Evolutionary conservation across 2,329 filamentous ascomycete species (phyloP), one percentile per base, ranked within the genome.

Genomic region (Nemania bipapillata): DNA sequence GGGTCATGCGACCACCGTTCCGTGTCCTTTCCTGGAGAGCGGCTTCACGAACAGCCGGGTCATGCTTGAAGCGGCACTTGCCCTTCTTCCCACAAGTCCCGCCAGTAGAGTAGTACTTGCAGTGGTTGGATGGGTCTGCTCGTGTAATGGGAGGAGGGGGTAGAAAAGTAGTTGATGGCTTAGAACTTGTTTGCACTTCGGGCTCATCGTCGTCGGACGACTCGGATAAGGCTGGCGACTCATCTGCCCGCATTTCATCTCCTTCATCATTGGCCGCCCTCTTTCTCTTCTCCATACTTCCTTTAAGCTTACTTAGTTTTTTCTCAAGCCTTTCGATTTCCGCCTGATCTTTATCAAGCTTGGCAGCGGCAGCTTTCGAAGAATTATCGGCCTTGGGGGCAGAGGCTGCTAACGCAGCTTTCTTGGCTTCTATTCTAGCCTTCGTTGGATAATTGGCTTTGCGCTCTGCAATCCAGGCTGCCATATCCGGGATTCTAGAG

Each of bases 381-480:
- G 60, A 30, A 4, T 69, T 60, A 20, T 70, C 61, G 53, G 89
- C 87, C 78, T 92, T 90, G 76, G 90, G 88, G 63, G 86, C 83
- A 64, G 87, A 85, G 65, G 81, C 79, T 74, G 81, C 76, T 74
- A 81, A 80, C 66, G 81, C 82, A 73, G 85, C 84, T 70, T 88
- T 87, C 79, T 87, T 92, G 71, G 88, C 88, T 69, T 88, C 86
- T 70, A 89, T 83, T 63, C 92, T 89, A 67, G 88, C 88, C 78
- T 89, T 88, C 2, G 94, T 97, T 1, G 95, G 95, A 78, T 88
- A 98, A 59, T 91, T 90, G 72, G 89, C 91, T 77, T 86, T 91
- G 67, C 95, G 89, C 79, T 97, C 93, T 57, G 89, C 89, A 70
- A 96, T 88, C 89, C 93, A 98, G 6, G 89, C 87, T 26, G 89